Conservation (phyloP, 2,329 filamentous ascomycete species). For the Monilinia fructicola region DNA sequence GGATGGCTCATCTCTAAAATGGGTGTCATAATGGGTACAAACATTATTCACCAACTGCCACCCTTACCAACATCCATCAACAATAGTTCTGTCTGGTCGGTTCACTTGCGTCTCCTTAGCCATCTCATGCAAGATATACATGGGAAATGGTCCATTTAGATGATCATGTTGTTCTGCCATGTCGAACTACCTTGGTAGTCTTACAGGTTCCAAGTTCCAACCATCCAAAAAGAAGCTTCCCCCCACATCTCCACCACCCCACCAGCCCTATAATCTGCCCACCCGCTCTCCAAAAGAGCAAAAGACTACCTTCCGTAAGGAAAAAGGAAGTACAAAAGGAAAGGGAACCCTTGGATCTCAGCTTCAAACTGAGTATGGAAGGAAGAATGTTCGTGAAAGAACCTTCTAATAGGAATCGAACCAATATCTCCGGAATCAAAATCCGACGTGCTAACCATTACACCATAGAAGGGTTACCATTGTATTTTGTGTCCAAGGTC, state of each 20-base stretch:
- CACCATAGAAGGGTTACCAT: constrained; percentile 12
- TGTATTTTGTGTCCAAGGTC: background rate
- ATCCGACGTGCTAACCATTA: constrained; percentile 20
- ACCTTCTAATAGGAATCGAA: constrained; percentile 23
- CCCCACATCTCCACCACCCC: background rate
- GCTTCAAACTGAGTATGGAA: constrained; percentile 10
- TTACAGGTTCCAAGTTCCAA: too few relatives aligned
- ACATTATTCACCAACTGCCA: too few relatives aligned
- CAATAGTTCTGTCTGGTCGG: too few relatives aligned
- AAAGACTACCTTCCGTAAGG: background rate
- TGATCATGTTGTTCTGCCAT: too few relatives aligned
- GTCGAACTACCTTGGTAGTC: too few relatives aligned
- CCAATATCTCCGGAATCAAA: constrained; percentile 23
- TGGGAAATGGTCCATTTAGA: too few relatives aligned
- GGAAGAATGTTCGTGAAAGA: background rate
- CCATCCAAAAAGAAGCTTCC: too few relatives aligned
- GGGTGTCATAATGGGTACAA: too few relatives aligned
- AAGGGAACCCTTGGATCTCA: background rate
- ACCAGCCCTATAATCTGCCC: background rate
- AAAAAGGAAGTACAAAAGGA: background rate
- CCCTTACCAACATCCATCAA: too few relatives aligned
- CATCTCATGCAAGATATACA: too few relatives aligned
- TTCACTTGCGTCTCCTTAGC: too few relatives aligned
- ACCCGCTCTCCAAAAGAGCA: background rate
- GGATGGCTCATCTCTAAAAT: background rate